Percentiles rank a stretch among this genome's conserved stretches.
Evolutionary conservation across 2,329 filamentous ascomycete species (phyloP).

Genomic region (Botrytis pseudocinerea): DNA sequence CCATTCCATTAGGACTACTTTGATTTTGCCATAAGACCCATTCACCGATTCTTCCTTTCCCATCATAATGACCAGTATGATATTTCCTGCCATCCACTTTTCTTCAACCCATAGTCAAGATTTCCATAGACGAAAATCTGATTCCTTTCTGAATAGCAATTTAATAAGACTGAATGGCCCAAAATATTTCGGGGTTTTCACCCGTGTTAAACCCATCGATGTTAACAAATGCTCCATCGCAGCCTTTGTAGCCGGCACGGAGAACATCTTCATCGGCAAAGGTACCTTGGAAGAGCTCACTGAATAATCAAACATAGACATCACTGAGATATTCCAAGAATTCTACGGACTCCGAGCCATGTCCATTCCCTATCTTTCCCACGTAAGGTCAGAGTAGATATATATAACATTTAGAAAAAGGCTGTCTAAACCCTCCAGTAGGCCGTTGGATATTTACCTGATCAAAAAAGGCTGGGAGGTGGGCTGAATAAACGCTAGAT

Average conservation of each 20-base stretch:
- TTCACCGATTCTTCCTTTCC: conserved; percentile 48
- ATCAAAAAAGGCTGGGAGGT: too few relatives aligned
- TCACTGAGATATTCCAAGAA: neutral
- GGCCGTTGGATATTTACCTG: too few relatives aligned
- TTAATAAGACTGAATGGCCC: conserved; percentile 47
- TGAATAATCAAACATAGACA: neutral
- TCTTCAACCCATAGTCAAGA: conserved; percentile 52
- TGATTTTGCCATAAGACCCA: conserved; percentile 49
- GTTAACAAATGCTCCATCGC: conserved; percentile 54
- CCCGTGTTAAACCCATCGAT: conserved; percentile 55
- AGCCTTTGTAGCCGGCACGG: conserved; percentile 47
- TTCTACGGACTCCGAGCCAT: neutral
- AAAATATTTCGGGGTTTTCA: conserved; percentile 54
- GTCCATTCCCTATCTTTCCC: neutral
- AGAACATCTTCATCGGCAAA: conserved; percentile 50
- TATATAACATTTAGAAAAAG: too few relatives aligned
- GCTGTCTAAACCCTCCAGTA: too few relatives aligned
- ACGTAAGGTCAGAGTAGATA: neutral
- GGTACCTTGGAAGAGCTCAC: conserved; percentile 46
- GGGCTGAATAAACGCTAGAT: too few relatives aligned
- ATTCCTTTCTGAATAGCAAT: conserved; percentile 47
- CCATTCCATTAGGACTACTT: conserved; percentile 42
- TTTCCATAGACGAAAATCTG: conserved; percentile 50
- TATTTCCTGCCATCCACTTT: conserved; percentile 49
- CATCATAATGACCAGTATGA: conserved; percentile 51